A percentile compares a stretch with the other conserved stretches of the same genome.
These are phyloP conservation scores for Phyllostachys edulis DNA, from an alignment of 176 grass and related monocot species.

Conservation along the genomic window DNA sequence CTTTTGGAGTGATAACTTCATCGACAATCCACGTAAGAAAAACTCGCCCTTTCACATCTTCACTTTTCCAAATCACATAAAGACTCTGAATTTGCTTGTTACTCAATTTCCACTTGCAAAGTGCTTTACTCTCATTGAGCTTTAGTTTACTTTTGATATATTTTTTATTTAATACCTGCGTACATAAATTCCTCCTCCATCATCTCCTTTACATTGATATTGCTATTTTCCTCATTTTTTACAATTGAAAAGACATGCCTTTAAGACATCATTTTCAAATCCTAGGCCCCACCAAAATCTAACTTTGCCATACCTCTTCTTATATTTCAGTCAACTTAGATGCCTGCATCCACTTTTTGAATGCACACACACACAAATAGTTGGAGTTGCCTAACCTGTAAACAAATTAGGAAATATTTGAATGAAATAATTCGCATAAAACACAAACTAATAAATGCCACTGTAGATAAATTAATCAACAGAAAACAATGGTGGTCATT, in stretches of 20 bases:
- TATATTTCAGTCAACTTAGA: not conserved
- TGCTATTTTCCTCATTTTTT: not conserved
- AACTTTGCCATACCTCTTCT: not conserved
- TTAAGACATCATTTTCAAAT: not conserved
- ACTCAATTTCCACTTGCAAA: not conserved
- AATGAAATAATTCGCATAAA: not conserved
- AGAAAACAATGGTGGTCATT: not conserved
- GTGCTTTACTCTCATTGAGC: not conserved
- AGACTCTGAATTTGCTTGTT: not conserved
- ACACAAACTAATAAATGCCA: not conserved
- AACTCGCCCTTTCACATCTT: not conserved
- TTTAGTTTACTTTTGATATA: not conserved
- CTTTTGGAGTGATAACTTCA: not conserved
- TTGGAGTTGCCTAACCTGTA: not conserved
- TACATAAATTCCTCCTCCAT: not conserved
- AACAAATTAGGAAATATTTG: not conserved
- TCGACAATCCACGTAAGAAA: not conserved
- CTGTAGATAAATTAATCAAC: not conserved
- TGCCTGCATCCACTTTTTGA: slow-evolving; percentile 2
- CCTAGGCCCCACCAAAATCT: not conserved
- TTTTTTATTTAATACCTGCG: not conserved
- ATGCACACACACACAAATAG: not conserved
- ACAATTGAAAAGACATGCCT: not conserved
- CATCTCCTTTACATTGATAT: not conserved
- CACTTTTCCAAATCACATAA: not conserved